phyloP scores from a whole-genome alignment of 371 early-diverging fungal genomes.

The Phascolomyces articulosus region DNA sequence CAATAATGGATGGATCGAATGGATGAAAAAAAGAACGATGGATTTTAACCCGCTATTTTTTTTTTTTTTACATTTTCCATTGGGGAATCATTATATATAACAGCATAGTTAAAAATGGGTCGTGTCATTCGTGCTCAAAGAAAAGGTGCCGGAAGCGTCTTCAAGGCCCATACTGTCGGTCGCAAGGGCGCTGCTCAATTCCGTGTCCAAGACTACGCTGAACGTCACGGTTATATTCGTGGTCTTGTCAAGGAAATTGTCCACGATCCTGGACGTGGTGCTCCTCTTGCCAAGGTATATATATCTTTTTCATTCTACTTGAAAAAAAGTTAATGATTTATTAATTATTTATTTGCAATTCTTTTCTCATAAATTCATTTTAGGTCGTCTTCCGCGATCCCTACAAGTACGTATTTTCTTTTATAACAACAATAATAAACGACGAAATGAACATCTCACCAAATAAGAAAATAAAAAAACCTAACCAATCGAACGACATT shows the following conservation, averaged over 20 bases:
- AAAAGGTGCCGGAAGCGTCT: conserved; percentile 99
- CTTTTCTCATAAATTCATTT: not conserved
- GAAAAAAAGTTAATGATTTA: not conserved
- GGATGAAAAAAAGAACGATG: not conserved
- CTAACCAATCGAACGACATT: not conserved
- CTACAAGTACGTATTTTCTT: conserved; percentile 33
- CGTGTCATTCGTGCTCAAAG: conserved; percentile 89
- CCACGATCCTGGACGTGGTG: conserved; percentile 99
- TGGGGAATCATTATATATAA: not conserved
- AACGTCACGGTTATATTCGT: conserved; percentile 96
- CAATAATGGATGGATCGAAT: not conserved
- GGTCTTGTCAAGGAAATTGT: conserved; percentile 99
- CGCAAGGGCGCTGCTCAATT: conserved; percentile 97
- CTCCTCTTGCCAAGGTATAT: conserved; percentile 96
- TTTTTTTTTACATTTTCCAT: not conserved
- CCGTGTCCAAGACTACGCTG: conserved; percentile 93
- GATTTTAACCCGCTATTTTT: not conserved
- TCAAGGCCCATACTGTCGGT: conserved; percentile 95
- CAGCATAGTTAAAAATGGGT: conserved; percentile 57
- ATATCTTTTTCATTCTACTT: not conserved
- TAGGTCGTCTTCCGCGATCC: conserved; percentile 58
- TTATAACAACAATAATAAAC: not conserved
- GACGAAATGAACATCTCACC: not conserved
- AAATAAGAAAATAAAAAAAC: not conserved
- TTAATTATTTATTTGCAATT: not conserved